phyloP scores from a whole-genome alignment of 2,329 filamentous ascomycete genomes.

The Penicillium griseofulvum region DNA sequence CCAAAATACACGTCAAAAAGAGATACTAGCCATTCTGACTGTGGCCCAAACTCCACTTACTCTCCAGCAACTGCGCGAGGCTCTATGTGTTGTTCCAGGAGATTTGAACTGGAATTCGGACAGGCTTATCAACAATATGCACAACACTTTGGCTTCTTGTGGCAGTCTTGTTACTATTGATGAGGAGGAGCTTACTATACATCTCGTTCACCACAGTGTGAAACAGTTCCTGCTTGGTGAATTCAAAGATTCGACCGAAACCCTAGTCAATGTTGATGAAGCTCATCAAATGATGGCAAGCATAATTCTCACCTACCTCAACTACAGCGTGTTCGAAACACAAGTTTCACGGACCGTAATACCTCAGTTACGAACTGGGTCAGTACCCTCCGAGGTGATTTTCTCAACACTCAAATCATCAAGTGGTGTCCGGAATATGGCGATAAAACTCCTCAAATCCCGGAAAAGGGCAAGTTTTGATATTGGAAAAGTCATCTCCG shows the following conservation, averaged over 20 bases:
- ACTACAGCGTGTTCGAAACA: not conserved
- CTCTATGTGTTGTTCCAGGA: not conserved
- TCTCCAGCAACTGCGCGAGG: constrained; percentile 2
- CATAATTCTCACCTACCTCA: not conserved
- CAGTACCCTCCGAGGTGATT: not conserved
- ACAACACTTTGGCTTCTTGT: not conserved
- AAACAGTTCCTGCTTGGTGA: not conserved
- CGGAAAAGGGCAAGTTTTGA: not conserved
- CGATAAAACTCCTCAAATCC: not conserved
- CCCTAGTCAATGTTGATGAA: not conserved
- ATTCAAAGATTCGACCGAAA: not conserved
- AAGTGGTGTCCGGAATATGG: not conserved
- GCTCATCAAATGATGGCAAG: not conserved
- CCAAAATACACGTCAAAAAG: not conserved
- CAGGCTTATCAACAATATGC: constrained; percentile 2
- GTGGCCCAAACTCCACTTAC: not conserved
- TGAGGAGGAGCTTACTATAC: not conserved
- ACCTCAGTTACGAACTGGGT: not conserved
- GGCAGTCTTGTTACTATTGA: not conserved
- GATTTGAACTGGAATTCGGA: constrained; percentile 1
- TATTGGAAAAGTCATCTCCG: not conserved
- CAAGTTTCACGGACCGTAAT: not conserved
- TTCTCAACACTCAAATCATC: not conserved
- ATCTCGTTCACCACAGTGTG: not conserved
- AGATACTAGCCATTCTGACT: not conserved